Evolutionary conservation across 805 yeast genomes (phyloP), one percentile per base, ranked within the genome.

Genomic region (Starmerella sp.): DNA sequence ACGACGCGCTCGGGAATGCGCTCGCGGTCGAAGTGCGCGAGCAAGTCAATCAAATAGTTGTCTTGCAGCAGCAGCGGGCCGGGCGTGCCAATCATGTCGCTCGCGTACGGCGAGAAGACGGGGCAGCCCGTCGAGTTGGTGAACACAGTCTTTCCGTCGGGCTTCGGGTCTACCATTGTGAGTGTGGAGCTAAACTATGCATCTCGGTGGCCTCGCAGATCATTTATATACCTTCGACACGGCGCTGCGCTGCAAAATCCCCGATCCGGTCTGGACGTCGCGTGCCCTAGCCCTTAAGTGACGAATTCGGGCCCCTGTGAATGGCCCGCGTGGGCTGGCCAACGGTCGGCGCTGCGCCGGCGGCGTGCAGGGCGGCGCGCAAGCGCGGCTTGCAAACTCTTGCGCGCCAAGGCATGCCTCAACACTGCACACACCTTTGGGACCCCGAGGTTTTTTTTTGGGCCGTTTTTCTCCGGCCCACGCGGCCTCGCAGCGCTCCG

Each of bases 1-100:
- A 80, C 85, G 41, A 80, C 83, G 63, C 85, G 75, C 69, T 81
- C 85, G 32, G 85, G 84, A 52, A 80, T 74, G 57, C 84, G 75
- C 67, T 81, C 84, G 60, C 81, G 75, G 69, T 80, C 82, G 62
- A 80, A 80, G 65, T 79, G 83, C 22, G 83, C 75, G 32, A 81
- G 65, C 47, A 75, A 68, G 62, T 81, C 86, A 45, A 80, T 66
- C 55, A 79, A 69, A 68, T 80, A 79, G 65, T 73, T 71, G 67
- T 81, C 86, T 66, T 80, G 83, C 47, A 81, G 63, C 52, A 81
- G 70, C 49, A 80, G 68, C 10, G 84, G 84, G 17, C 86, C 86
- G 34, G 69, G 66, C 8, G 75, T 74, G 60, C 82, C 81, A 38
- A 81, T 71, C 58, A 75, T 69, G 63, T 76, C 77, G 8, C 82